These are phyloP conservation scores for Yarrowia yakushimensis DNA, from an alignment of 805 yeast genomes.

Conservation along the genomic window DNA sequence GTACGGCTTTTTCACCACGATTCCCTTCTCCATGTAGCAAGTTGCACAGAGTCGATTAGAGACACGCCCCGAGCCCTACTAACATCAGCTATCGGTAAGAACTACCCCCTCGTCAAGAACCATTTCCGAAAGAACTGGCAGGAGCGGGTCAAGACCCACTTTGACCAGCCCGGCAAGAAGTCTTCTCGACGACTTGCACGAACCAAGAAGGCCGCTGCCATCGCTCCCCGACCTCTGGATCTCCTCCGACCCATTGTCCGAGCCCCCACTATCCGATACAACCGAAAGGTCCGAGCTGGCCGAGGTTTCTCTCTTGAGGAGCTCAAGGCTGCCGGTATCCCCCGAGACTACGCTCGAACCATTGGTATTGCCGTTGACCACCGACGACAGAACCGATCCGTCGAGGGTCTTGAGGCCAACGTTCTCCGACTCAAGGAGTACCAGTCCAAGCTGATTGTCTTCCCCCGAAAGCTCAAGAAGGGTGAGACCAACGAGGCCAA, in stretches of 20 bases:
- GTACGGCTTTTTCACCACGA: no score
- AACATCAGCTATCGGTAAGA: conserved; percentile 87
- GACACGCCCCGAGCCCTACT: background rate
- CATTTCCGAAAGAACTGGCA: conserved; percentile 99
- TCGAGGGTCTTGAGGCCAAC: conserved; percentile 90
- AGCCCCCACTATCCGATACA: conserved; percentile 98
- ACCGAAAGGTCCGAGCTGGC: conserved; percentile 99
- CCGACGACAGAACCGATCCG: conserved; percentile 98
- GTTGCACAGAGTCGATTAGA: no score
- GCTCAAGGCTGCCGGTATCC: conserved; percentile 94
- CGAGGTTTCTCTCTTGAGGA: conserved; percentile 98
- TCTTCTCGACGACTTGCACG: conserved; percentile 94
- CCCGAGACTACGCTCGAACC: conserved; percentile 95
- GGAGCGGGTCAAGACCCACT: conserved; percentile 98
- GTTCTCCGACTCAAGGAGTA: conserved; percentile 96
- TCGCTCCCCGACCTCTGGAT: conserved; percentile 98
- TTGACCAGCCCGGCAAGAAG: conserved; percentile 99
- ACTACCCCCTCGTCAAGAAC: conserved; percentile 97
- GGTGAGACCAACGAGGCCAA: conserved; percentile 52
- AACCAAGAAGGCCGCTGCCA: conserved; percentile 85
- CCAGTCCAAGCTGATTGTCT: conserved; percentile 91
- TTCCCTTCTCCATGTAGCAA: no score
- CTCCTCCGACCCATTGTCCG: conserved; percentile 95
- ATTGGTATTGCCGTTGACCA: conserved; percentile 98
- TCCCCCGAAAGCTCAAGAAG: conserved; percentile 74